These are phyloP conservation scores for Magnusiomyces suaveolens DNA, from an alignment of 1,139 yeast genomes.

Conservation along the genomic window DNA sequence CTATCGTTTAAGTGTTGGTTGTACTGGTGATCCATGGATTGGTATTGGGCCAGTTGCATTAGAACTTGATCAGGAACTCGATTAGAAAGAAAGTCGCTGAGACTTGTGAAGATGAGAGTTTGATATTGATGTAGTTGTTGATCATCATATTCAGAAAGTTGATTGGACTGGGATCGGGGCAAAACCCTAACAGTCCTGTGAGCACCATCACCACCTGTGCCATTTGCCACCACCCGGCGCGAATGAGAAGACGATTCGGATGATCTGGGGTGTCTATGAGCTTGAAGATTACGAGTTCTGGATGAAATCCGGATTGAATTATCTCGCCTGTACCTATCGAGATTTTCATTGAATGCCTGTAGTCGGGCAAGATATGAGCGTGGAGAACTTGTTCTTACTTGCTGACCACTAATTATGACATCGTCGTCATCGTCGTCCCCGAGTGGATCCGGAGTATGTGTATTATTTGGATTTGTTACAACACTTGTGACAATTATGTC, in stretches of 20 bases:
- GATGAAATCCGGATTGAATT: not conserved
- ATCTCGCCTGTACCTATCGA: not conserved
- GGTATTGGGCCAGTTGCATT: not conserved
- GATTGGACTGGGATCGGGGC: too few species aligned
- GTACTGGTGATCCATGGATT: not conserved
- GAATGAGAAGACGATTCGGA: too few species aligned
- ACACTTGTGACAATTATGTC: not conserved
- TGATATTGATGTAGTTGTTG: not conserved
- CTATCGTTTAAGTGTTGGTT: not conserved
- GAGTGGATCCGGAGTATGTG: not conserved
- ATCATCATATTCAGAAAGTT: too few species aligned
- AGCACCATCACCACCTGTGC: too few species aligned
- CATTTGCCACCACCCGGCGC: too few species aligned
- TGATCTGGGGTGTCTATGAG: too few species aligned
- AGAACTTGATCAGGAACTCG: not conserved
- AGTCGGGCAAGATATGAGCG: too few species aligned
- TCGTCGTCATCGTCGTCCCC: not conserved
- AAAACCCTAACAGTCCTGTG: too few species aligned
- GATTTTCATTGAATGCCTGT: too few species aligned
- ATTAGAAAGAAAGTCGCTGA: not conserved
- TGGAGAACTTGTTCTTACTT: not conserved
- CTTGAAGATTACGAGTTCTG: too few species aligned
- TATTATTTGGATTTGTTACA: not conserved
- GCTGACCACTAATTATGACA: not conserved
- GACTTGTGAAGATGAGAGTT: not conserved